Base-by-base conservation (phyloP, 768 basidiomycete species). In the Tylopilus cervinicoccineus region DNA sequence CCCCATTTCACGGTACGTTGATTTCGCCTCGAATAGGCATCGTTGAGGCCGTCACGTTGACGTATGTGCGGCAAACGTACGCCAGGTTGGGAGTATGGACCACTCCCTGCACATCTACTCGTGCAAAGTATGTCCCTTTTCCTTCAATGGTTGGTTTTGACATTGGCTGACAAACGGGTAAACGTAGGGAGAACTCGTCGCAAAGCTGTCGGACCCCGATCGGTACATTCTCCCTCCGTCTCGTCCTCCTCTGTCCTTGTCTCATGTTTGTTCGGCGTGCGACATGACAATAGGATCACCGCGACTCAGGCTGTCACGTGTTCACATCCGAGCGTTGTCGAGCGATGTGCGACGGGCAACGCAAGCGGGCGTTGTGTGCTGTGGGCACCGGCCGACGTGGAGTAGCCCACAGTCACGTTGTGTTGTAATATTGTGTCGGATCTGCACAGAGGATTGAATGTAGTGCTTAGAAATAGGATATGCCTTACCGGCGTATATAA, bases 221-320 rank as follows among this genome's bases (percentile, higher is more conserved):
- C 72, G 74, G 86, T 87, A 59, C 34, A 76, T 60, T 31, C n/a
- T n/a, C n/a, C n/a, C n/a, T n/a, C n/a, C n/a, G n/a, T n/a, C n/a
- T n/a, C n/a, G n/a, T 36, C 54, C 37, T 26, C 3, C 14, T 17
- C 32, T 6, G 31, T 34, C 13, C 22, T 17, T 19, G 23, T 10
- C 48, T 45, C 24, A 47, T 14, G 22, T 26, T 13, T 20, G 20
- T 14, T 7, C 12, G 5, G 4, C 12, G 10, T 2, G 11, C 11
- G n/a, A n/a, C n/a, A n/a, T n/a, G n/a, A n/a, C n/a, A n/a, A n/a
- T 52, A 90, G 86, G 54, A 83, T 92, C 51, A 79, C 85, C 19
- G 89, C 90, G 1, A 84, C 85, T 5, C 90, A 91, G 66, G 88
- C 90, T n/a, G 90, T 92, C n/a, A 88, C 90, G 8, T 87, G 84